Evolutionary conservation across 768 basidiomycete species (phyloP).

Genomic region (Tylopilus sp.): DNA sequence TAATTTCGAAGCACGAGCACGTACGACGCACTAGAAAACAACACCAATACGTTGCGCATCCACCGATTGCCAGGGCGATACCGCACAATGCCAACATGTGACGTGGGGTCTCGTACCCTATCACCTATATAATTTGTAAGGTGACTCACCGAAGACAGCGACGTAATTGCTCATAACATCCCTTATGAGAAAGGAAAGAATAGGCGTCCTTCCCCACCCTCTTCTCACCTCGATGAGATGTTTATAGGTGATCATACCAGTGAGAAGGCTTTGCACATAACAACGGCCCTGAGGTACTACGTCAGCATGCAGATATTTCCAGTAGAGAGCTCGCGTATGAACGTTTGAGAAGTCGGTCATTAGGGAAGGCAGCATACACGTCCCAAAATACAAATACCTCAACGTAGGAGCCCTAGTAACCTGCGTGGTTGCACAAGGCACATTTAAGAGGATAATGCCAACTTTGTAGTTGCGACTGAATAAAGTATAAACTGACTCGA

Average conservation of each 20-base stretch:
- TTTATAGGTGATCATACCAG: conserved; percentile 37
- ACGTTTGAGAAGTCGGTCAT: neutral
- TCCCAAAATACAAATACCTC: conserved; percentile 7
- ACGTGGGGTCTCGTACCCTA: neutral
- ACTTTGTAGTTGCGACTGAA: conserved; percentile 36
- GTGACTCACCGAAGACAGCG: conserved; percentile 35
- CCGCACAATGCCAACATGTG: conserved; percentile 2
- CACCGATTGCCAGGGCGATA: neutral
- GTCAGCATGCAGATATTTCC: neutral
- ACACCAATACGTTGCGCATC: neutral
- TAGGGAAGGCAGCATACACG: conserved; percentile 25
- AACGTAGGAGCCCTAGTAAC: conserved; percentile 15
- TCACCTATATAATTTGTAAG: neutral
- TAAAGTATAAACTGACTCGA: conserved; percentile 16
- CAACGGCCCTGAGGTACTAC: conserved; percentile 2
- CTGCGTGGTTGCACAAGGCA: conserved; percentile 16
- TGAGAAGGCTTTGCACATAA: conserved; percentile 36
- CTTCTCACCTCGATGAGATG: conserved; percentile 36
- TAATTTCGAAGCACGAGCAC: neutral
- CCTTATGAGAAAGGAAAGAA: conserved; percentile 39
- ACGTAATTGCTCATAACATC: conserved; percentile 46
- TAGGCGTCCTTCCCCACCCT: conserved; percentile 43
- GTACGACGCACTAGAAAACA: conserved; percentile 4
- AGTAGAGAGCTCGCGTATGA: conserved; percentile 16
- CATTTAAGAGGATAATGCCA: conserved; percentile 14